Percentiles rank a stretch among this genome's conserved stretches.
Evolutionary conservation across 2,329 filamentous ascomycete genomes (phyloP).

Genomic region (Verticillium albo-atrum): DNA sequence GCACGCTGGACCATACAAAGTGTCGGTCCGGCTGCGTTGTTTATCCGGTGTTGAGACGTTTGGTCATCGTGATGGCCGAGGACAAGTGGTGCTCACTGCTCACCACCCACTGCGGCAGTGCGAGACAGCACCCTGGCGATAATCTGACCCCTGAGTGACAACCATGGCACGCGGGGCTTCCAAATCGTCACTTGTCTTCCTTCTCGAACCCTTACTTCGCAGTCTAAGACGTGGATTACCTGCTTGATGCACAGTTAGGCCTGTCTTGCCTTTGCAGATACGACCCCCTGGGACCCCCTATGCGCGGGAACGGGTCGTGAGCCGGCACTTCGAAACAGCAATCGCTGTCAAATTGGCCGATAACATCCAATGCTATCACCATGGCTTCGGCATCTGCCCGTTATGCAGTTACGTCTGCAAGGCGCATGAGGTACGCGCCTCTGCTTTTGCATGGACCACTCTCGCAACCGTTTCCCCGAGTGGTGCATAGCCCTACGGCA

Average conservation of each 20-base stretch:
- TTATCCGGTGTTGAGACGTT: not conserved
- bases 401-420: not conserved
- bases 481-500: not conserved
- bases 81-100: too few relatives aligned
- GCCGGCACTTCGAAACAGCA: not conserved
- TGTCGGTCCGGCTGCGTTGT: not conserved
- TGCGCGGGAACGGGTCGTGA: not conserved
- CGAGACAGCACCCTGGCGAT: not conserved
- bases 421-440: not conserved
- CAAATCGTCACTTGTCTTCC: not conserved
- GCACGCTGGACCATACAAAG: not conserved
- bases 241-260: not conserved
- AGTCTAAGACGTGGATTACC: not conserved
- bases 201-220: not conserved
- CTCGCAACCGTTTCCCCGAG: not conserved
- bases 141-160: not conserved
- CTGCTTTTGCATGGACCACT: not conserved
- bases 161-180: not conserved
- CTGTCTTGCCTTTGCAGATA: not conserved
- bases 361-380: not conserved
- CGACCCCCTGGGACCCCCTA: not conserved
- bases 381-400: not conserved
- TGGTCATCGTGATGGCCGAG: too few relatives aligned
- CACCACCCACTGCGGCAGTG: too few relatives aligned
- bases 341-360: not conserved